Conservation (phyloP, 2,329 filamentous ascomycete genomes). For the Cryphonectria naterciae region DNA sequence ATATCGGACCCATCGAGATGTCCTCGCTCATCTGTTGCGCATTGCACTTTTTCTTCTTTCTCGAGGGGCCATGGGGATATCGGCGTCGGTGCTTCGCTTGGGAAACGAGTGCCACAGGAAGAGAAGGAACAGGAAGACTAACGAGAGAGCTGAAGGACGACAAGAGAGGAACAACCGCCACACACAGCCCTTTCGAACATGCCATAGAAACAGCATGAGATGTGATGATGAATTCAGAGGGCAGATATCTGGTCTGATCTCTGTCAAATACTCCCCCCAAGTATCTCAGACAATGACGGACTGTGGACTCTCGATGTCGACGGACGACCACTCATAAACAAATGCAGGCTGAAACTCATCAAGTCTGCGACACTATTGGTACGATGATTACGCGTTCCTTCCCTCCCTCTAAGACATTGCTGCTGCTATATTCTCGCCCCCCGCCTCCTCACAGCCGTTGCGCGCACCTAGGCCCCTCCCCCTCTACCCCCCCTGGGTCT, state of each 20-base stretch:
- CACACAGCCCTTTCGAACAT: slow-evolving; percentile 5
- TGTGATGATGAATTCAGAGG: slow-evolving; percentile 4
- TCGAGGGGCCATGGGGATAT: neutral
- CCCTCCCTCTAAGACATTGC: neutral
- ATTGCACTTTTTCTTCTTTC: neutral
- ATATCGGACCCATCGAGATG: neutral
- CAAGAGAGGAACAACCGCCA: neutral
- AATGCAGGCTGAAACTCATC: neutral
- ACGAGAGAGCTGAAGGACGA: neutral
- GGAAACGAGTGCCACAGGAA: neutral
- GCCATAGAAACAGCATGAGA: slow-evolving; percentile 16
- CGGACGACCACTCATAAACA: neutral
- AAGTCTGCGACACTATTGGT: neutral
- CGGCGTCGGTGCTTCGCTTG: slow-evolving; percentile 1
- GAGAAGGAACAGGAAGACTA: neutral
- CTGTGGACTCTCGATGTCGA: neutral
- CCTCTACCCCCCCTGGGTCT: neutral
- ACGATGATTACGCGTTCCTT: neutral
- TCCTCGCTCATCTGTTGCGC: slow-evolving; percentile 5
- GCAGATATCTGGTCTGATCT: neutral
- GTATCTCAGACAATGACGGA: neutral
- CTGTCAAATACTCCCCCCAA: neutral
- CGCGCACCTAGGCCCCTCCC: neutral
- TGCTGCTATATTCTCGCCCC: neutral
- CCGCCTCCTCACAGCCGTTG: neutral